Base-by-base conservation (phyloP, 257 asterid species). In the Buddleja alternifolia region DNA sequence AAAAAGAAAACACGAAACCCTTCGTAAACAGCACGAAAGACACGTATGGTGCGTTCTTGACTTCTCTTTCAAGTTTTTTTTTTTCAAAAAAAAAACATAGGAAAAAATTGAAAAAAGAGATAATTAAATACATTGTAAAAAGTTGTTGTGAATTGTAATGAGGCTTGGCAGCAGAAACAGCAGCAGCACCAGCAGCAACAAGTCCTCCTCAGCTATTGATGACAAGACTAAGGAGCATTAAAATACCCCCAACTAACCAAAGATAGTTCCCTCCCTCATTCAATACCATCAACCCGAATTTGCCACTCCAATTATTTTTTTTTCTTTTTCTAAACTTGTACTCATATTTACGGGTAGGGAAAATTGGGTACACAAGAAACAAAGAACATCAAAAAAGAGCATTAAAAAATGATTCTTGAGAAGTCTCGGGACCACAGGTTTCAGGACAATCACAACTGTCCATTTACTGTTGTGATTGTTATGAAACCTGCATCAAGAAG, bases 201-300 rank as follows among this genome's bases (percentile, higher is more conserved):
- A 73, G 86, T 71, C 82, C 77, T 84, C 84, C 70, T 73, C 81
- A 79, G 83, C 48, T 60, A 85, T 83, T 82, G 84, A 79, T 76
- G 77, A 69, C 74, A 69, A 67, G 66, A 72, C 47, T 54, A 20
- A 47, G 55, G 10, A 45, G 86, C 93, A 81, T 88, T 88, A 83
- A 84, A 71, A 76, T 45, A 71, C 68, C 81, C 82, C 90, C 85
- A 83, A 92, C 68, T 87, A 87, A 83, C 57, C n/a, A n/a, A n/a
- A n/a, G n/a, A n/a, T n/a, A n/a, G n/a, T n/a, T n/a, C n/a, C n/a
- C n/a, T n/a, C n/a, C 46, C 63, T 60, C 81, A 80, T 76, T 78
- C 72, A 75, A 69, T 73, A 67, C 70, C 51, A 67, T 15, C 75
- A 6, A n/a, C 50, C 65, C 46, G 51, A 42, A 67, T 41, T 15